Base-by-base conservation (phyloP, 2,329 filamentous ascomycete species). In the Fusarium sp. region DNA sequence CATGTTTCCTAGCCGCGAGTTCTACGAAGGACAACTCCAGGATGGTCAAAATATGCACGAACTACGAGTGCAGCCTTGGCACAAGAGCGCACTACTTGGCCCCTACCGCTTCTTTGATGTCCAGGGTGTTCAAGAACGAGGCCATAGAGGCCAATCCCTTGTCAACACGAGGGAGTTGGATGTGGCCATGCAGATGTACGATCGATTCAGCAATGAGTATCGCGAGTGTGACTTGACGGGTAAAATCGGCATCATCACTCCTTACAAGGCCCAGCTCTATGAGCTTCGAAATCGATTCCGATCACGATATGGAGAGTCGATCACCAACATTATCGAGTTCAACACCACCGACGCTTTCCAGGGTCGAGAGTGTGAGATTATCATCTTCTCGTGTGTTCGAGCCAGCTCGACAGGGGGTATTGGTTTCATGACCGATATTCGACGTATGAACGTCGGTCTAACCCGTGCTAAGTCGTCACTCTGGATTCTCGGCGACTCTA, bases 281-380 rank as follows among this genome's bases (percentile, higher is more conserved):
- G 91, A 94, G 78, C 86, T 99, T 62, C 94, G 92, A 69, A 85
- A 86, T 48, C 90, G 91, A 2, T 99, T 99, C 79, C 82, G 86
- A 9, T 83, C 87, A 13, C 86, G 86, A 44, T 98, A 92, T 76
- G 94, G 95, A 37, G 89, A 93, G 4, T 82, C 80, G 1, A 94
- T 99, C 70, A 87, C 91, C 27, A 91, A 92, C 34, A 88, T 88
- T 18, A 92, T 99, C 70, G 97, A 99, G 72, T 99, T 99, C 87
- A 99, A 99, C 80, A 99, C 96, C 0, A 99, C 96, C 1, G 96
- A 99, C 82, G 97, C 96, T 16, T 99, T 98, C 80, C 94, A 99
- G 80, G 96, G 96, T 68, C 91, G 97, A 72, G 96, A 99, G 81
- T 96, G 94, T 76, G 96, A 99, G 78, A 92, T 99, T 68, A 98